A percentile compares a stretch with the other conserved stretches of the same genome.
Evolutionary conservation across 371 early-diverging fungal genomes (phyloP).

Genomic region (Synchytrium microbalum): DNA sequence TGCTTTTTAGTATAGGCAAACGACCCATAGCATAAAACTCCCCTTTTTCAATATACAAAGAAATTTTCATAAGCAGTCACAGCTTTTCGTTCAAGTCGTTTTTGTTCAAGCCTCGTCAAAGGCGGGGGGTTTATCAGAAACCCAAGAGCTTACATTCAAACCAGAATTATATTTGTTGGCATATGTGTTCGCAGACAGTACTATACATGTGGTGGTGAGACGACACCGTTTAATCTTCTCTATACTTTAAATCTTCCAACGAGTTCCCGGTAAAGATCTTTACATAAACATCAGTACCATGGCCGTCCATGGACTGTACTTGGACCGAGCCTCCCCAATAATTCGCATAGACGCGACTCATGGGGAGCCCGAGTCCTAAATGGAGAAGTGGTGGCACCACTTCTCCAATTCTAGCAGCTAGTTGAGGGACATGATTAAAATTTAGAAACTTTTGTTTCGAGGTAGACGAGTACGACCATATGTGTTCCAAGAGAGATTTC

Average conservation of each 20-base stretch:
- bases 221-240: too few relatives aligned
- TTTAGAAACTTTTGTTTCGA: conserved; percentile 57
- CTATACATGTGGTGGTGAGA: too few relatives aligned
- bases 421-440: conserved; percentile 60
- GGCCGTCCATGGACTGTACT: conserved; percentile 73
- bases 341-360: conserved; percentile 71
- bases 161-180: too few relatives aligned
- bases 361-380: conserved; percentile 74
- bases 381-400: conserved; percentile 61
- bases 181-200: too few relatives aligned
- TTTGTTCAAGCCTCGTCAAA: too few relatives aligned
- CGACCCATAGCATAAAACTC: too few relatives aligned
- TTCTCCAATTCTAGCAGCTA: conserved; percentile 71
- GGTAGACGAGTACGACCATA: conserved; percentile 88
- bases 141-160: too few relatives aligned
- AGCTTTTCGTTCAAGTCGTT: too few relatives aligned
- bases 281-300: conserved; percentile 88
- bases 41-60: too few relatives aligned
- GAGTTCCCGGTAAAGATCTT: conserved; percentile 29
- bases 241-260: conserved; percentile 5
- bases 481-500: conserved; percentile 30
- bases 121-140: too few relatives aligned
- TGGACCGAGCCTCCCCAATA: conserved; percentile 60
- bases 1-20: too few relatives aligned
- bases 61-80: too few relatives aligned